Conservation (phyloP, 2,329 filamentous ascomycete species). For the Ophiosphaerella korrae region DNA sequence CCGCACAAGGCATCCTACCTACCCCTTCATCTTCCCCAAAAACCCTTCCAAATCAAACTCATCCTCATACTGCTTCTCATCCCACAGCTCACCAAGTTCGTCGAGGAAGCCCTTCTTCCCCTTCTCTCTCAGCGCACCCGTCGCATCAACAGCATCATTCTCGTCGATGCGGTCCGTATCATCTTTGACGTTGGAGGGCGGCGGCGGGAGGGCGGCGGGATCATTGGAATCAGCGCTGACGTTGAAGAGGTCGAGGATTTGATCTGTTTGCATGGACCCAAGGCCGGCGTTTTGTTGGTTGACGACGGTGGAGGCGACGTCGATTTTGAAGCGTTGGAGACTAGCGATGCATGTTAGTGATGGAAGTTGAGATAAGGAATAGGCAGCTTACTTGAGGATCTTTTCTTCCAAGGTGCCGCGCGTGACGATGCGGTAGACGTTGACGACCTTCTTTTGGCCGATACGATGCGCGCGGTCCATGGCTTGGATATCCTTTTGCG, state of each 20-base stretch:
- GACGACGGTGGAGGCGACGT: slow-evolving; percentile 95
- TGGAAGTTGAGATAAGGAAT: too few species aligned
- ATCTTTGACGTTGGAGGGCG: slow-evolving; percentile 65
- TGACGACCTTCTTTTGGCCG: slow-evolving; percentile 99
- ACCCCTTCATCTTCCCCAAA: slow-evolving; percentile 84
- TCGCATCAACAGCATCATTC: slow-evolving; percentile 80
- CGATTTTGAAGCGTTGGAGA: slow-evolving; percentile 98
- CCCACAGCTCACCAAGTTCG: slow-evolving; percentile 94
- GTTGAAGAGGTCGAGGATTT: slow-evolving; percentile 96
- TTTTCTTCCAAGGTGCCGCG: slow-evolving; percentile 97
- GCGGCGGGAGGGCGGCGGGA: slow-evolving; percentile 61
- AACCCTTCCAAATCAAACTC: slow-evolving; percentile 97
- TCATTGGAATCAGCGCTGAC: slow-evolving; percentile 59
- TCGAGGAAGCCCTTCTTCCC: slow-evolving; percentile 97
- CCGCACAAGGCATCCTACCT: not conserved
- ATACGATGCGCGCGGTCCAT: slow-evolving; percentile 99
- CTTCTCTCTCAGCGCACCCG: slow-evolving; percentile 88
- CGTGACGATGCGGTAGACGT: slow-evolving; percentile 96
- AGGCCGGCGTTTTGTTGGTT: slow-evolving; percentile 98
- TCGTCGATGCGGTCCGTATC: slow-evolving; percentile 73
- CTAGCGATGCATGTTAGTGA: slow-evolving; percentile 51
- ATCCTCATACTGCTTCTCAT: slow-evolving; percentile 96
- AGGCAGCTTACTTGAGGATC: slow-evolving; percentile 73
- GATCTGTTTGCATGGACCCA: slow-evolving; percentile 95
- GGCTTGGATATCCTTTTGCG: slow-evolving; percentile 96